phyloP scores from a whole-genome alignment of 2,329 filamentous ascomycete genomes.

The Samsoniella hepiali region DNA sequence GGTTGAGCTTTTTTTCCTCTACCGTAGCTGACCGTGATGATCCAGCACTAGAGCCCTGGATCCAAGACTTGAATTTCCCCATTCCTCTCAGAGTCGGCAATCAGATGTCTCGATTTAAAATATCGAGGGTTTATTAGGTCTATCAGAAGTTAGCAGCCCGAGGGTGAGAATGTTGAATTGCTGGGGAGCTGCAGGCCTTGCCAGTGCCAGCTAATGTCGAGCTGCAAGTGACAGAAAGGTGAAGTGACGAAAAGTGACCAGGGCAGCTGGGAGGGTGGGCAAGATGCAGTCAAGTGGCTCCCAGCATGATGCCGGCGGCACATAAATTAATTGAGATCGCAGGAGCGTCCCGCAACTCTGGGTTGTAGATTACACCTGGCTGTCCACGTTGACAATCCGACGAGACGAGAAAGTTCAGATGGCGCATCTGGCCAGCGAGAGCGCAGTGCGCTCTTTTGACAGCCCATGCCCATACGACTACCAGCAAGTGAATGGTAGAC shows the following conservation, averaged over 20 bases:
- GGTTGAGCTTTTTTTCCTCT: conserved; percentile 16
- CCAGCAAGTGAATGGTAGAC: not conserved
- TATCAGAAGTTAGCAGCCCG: not conserved
- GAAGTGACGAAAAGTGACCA: not conserved
- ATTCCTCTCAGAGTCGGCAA: not conserved
- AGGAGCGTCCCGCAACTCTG: not conserved
- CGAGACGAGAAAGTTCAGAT: not conserved
- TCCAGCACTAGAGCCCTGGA: conserved; percentile 14
- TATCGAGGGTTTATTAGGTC: not conserved
- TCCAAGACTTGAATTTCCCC: conserved; percentile 19
- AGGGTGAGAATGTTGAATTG: not conserved
- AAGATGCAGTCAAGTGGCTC: not conserved
- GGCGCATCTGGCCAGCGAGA: not conserved
- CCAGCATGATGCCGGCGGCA: not conserved
- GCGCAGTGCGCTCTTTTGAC: not conserved
- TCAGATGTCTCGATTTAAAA: not conserved
- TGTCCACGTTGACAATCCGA: not conserved
- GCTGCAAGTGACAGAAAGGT: not conserved
- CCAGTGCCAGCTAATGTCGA: not conserved
- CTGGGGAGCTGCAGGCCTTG: not conserved
- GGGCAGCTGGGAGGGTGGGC: not conserved
- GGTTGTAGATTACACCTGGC: not conserved
- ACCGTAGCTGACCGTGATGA: conserved; percentile 5
- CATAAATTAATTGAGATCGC: not conserved
- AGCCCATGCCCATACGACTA: not conserved